These are phyloP conservation scores for Chaetomium tenue DNA, from an alignment of 495 filamentous ascomycete species.

Conservation along the genomic window DNA sequence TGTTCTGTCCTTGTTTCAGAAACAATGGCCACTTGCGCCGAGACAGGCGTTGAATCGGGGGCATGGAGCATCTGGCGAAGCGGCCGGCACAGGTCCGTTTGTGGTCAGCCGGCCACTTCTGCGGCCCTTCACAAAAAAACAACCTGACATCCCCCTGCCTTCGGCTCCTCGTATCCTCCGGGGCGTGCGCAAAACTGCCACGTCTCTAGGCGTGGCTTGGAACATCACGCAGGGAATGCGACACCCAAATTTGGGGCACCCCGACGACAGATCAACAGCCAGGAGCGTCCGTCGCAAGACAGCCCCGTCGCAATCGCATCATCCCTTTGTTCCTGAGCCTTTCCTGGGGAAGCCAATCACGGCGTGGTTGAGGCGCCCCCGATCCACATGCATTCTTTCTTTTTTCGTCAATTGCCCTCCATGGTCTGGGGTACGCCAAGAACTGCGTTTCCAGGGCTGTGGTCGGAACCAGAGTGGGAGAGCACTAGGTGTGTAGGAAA, in stretches of 20 bases:
- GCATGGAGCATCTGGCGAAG: neutral
- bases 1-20: constrained; percentile 22
- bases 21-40: constrained; percentile 14
- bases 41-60: constrained; percentile 11
- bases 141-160: constrained; percentile 4
- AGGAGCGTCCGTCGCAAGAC: neutral
- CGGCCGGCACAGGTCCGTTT: constrained; percentile 15
- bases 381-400: neutral
- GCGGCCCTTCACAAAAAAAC: constrained; percentile 16
- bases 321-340: constrained; percentile 16
- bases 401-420: neutral
- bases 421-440: constrained; percentile 16
- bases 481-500: constrained; percentile 1
- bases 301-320: constrained; percentile 5
- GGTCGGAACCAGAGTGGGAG: neutral
- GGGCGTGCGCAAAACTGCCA: constrained; percentile 1
- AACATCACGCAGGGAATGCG: neutral
- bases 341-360: constrained; percentile 17
- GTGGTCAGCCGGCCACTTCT: constrained; percentile 29
- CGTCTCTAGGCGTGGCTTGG: constrained; percentile 15
- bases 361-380: constrained; percentile 4
- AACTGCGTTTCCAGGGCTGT: neutral
- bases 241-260: neutral
- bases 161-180: constrained; percentile 20
- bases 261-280: constrained; percentile 10